Evolutionary conservation across 2,329 filamentous ascomycete genomes (phyloP).

Genomic region (Botrytis sinoallii): DNA sequence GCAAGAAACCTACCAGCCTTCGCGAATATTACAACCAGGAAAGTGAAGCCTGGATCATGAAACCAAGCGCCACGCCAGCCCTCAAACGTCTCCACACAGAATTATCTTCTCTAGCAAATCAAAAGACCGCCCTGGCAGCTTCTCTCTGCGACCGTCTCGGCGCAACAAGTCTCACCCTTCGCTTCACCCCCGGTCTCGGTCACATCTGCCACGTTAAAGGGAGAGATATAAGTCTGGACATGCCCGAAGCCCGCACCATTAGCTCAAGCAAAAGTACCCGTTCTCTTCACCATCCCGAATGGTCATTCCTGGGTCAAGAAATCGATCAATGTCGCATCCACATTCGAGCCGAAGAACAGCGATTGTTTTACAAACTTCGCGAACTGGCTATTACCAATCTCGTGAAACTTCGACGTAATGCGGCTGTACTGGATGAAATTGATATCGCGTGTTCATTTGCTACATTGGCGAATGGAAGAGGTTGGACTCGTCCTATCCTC

Average conservation of each 20-base stretch:
- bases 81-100: slow-evolving; percentile 66
- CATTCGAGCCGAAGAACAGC: slow-evolving; percentile 80
- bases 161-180: slow-evolving; percentile 68
- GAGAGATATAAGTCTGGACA: slow-evolving; percentile 54
- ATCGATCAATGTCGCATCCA: slow-evolving; percentile 75
- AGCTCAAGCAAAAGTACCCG: slow-evolving; percentile 80
- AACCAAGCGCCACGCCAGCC: slow-evolving; percentile 61
- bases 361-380: slow-evolving; percentile 72
- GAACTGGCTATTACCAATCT: slow-evolving; percentile 76
- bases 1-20: slow-evolving; percentile 47
- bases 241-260: slow-evolving; percentile 50
- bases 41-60: slow-evolving; percentile 63
- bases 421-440: slow-evolving; percentile 86
- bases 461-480: slow-evolving; percentile 69
- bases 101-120: slow-evolving; percentile 56
- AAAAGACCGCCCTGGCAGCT: slow-evolving; percentile 60
- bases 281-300: slow-evolving; percentile 79
- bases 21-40: slow-evolving; percentile 59
- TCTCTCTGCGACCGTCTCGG: slow-evolving; percentile 59
- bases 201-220: slow-evolving; percentile 90
- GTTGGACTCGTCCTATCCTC: slow-evolving; percentile 70
- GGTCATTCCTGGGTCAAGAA: slow-evolving; percentile 75
- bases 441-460: slow-evolving; percentile 89
- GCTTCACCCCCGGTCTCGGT: slow-evolving; percentile 82
- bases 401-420: slow-evolving; percentile 83